Evolutionary conservation across 768 basidiomycete species (phyloP).

Genomic region (Termitomyces sp.): DNA sequence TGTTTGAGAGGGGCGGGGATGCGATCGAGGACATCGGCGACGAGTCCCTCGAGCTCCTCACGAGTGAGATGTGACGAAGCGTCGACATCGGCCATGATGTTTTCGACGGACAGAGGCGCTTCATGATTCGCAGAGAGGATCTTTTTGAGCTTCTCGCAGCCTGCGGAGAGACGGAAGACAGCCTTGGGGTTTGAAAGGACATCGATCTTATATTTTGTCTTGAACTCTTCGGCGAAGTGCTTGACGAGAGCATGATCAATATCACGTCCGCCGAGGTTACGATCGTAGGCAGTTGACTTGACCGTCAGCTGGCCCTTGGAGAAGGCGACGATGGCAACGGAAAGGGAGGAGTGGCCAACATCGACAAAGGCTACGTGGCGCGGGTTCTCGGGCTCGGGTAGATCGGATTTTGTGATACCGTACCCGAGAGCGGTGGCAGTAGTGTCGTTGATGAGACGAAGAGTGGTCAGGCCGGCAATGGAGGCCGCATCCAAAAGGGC

Average conservation of each 20-base stretch:
- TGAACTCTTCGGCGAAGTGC: conserved; percentile 91
- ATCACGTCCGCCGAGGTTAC: conserved; percentile 92
- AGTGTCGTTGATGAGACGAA: conserved; percentile 95
- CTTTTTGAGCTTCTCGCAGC: conserved; percentile 95
- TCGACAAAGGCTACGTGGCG: conserved; percentile 93
- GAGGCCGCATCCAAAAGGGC: conserved; percentile 85
- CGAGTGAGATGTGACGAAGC: conserved; percentile 82
- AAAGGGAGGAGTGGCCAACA: conserved; percentile 89
- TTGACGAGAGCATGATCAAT: conserved; percentile 88
- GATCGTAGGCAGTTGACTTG: conserved; percentile 87
- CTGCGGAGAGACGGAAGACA: conserved; percentile 80
- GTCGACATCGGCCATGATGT: conserved; percentile 94
- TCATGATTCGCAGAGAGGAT: conserved; percentile 91
- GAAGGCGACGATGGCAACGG: conserved; percentile 86
- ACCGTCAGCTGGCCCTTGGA: conserved; percentile 89
- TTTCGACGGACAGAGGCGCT: conserved; percentile 88
- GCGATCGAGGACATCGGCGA: conserved; percentile 68
- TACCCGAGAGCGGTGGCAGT: conserved; percentile 96
- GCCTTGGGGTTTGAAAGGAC: conserved; percentile 90
- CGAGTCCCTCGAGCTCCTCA: conserved; percentile 78
- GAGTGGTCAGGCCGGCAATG: conserved; percentile 85
- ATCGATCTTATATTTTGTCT: conserved; percentile 97
- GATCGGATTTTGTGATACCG: conserved; percentile 97
- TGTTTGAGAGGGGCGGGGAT: conserved; percentile 71
- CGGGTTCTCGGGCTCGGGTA: conserved; percentile 78